These are phyloP conservation scores for Fusarium sp. DNA, from an alignment of 2,329 filamentous ascomycete genomes.

Conservation along the genomic window DNA sequence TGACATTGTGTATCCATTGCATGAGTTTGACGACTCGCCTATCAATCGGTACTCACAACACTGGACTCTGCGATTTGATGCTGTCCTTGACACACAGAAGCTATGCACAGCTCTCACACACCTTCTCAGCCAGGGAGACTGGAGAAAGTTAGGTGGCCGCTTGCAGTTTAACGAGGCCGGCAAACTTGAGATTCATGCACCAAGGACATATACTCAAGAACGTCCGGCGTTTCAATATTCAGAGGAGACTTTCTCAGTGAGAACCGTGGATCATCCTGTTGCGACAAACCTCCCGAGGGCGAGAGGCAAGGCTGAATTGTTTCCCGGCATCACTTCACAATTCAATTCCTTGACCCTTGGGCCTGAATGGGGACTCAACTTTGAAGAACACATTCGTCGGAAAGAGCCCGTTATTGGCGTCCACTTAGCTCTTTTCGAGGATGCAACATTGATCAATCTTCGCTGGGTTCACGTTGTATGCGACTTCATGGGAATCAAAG, in stretches of 20 bases:
- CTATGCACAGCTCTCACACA: neutral
- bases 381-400: neutral
- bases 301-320: neutral
- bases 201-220: neutral
- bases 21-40: constrained; percentile 10
- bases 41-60: constrained; percentile 15
- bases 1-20: constrained; percentile 1
- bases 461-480: constrained; percentile 7
- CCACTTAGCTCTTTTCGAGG: constrained; percentile 3
- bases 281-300: constrained; percentile 4
- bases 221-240: constrained; percentile 10
- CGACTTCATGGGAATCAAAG: constrained; percentile 17
- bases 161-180: neutral
- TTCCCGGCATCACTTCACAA: constrained; percentile 1
- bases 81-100: neutral
- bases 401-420: constrained; percentile 7
- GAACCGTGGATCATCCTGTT: neutral
- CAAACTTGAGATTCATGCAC: constrained; percentile 8
- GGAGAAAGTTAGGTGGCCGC: constrained; percentile 6
- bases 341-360: neutral
- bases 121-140: constrained; percentile 2
- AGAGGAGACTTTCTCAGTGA: neutral
- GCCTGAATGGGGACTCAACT: constrained; percentile 3
- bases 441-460: constrained; percentile 4
- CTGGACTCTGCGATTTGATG: constrained; percentile 8